Percentiles rank a stretch among this genome's conserved stretches.
Conservation (phyloP, 208 protist species). For the Leishmania turanica region DNA sequence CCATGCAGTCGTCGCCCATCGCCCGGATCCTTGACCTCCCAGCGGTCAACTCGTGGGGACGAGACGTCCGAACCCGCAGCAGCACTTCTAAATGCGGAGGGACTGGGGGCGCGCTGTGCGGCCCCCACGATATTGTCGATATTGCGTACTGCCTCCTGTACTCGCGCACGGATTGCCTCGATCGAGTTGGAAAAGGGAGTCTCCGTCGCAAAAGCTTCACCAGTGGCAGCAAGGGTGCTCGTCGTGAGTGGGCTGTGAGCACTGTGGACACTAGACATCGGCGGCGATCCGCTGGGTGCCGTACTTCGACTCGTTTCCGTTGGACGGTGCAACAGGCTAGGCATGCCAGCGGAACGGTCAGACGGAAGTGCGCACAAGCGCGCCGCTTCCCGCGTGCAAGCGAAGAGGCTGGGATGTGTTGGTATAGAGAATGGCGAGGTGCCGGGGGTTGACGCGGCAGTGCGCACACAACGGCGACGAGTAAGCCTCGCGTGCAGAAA, state of each 20-base stretch:
- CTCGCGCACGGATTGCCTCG: constrained; percentile 33
- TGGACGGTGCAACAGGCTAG: not conserved
- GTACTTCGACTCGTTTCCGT: not conserved
- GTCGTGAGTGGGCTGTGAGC: not conserved
- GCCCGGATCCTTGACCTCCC: not conserved
- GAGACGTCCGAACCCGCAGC: not conserved
- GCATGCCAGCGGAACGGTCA: not conserved
- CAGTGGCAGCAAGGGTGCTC: not conserved
- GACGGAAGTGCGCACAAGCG: not conserved
- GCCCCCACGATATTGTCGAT: constrained; percentile 46
- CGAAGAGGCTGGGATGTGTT: not conserved
- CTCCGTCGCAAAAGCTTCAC: not conserved
- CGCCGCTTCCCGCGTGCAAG: not conserved
- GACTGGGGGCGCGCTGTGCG: not conserved
- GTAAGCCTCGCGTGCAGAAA: not conserved
- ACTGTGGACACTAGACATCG: not conserved
- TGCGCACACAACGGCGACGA: not conserved
- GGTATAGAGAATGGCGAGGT: not conserved
- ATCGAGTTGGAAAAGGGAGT: constrained; percentile 25
- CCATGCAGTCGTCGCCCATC: not conserved
- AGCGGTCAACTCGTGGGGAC: not conserved
- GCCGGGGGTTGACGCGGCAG: not conserved
- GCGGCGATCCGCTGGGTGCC: no score
- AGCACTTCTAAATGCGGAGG: not conserved
- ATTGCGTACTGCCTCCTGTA: constrained; percentile 53